phyloP scores from a whole-genome alignment of 1,284 basidiomycete genomes.

The Malassezia japonica region DNA sequence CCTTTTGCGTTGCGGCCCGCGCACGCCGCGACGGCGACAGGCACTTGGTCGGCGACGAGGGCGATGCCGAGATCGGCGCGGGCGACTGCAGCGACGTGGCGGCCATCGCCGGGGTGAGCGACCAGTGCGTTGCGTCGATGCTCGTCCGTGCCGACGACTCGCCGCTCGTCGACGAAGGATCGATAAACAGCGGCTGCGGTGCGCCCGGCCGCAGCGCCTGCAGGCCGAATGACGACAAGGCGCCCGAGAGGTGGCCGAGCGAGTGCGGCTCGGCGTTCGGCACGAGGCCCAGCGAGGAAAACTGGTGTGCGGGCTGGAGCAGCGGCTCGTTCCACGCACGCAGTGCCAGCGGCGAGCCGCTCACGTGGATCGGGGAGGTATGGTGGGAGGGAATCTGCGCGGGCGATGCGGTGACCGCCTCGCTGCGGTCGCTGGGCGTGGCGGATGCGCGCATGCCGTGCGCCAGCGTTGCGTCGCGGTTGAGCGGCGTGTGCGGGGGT shows the following conservation, averaged over 20 bases:
- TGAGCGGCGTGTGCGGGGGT: neutral
- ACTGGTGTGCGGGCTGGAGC: neutral
- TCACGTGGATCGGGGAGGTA: neutral
- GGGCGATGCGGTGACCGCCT: no score
- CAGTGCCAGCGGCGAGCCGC: neutral
- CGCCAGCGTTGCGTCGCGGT: neutral
- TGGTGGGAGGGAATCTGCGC: no score
- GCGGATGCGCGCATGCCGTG: neutral
- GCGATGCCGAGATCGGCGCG: neutral
- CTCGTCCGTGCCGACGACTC: neutral
- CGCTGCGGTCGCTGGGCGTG: neutral
- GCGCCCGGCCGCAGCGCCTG: neutral
- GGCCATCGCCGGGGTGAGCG: neutral
- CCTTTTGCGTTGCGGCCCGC: neutral
- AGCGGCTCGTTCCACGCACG: neutral
- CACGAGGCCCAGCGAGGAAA: neutral
- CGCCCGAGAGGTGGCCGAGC: neutral
- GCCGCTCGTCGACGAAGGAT: neutral
- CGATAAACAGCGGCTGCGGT: neutral
- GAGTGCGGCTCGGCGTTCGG: neutral
- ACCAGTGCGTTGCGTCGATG: neutral
- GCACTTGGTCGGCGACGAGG: neutral
- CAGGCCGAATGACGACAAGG: neutral
- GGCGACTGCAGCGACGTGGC: neutral
- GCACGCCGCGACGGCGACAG: constrained; percentile 1